Evolutionary conservation across 768 basidiomycete genomes (phyloP).

Genomic region (Suillus plorans): DNA sequence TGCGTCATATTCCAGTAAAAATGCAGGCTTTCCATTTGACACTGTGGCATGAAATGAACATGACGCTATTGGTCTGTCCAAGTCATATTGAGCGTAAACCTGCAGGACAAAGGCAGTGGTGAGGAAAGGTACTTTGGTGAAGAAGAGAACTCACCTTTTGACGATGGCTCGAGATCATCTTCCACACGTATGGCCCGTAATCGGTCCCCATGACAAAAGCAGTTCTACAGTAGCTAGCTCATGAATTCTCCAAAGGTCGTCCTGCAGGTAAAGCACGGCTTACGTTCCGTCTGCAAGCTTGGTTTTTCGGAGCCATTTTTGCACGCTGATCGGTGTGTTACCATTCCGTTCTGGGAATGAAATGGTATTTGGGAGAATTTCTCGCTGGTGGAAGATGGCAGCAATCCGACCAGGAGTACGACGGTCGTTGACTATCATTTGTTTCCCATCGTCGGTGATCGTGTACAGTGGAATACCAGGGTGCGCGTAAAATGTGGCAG

Average conservation of each 20-base stretch:
- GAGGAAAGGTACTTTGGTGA: not conserved
- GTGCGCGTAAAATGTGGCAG: conserved; percentile 19
- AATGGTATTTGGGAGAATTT: conserved; percentile 26
- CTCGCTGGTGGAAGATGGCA: conserved; percentile 27
- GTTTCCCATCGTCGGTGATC: conserved; percentile 20
- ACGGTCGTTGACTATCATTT: conserved; percentile 17
- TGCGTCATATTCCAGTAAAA: conserved; percentile 21
- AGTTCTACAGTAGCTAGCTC: conserved; percentile 9
- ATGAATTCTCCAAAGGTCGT: not conserved
- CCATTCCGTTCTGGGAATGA: conserved; percentile 23
- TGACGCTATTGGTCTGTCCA: conserved; percentile 21
- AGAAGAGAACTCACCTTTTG: conserved; percentile 17
- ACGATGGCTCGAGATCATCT: conserved; percentile 19
- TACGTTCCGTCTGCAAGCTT: conserved; percentile 25
- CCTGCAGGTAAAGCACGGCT: conserved; percentile 8
- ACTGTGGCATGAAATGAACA: conserved; percentile 17
- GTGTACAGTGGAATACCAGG: conserved; percentile 25
- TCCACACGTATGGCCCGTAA: conserved; percentile 28
- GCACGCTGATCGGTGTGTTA: conserved; percentile 15
- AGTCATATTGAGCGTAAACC: conserved; percentile 26
- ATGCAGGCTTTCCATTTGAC: conserved; percentile 15
- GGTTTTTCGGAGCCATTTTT: conserved; percentile 28
- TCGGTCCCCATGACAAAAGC: conserved; percentile 22
- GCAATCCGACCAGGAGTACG: conserved; percentile 13
- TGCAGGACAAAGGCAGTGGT: not conserved